These are phyloP conservation scores for Hypoxylon sp. DNA, from an alignment of 2,329 filamentous ascomycete species.

Conservation along the genomic window DNA sequence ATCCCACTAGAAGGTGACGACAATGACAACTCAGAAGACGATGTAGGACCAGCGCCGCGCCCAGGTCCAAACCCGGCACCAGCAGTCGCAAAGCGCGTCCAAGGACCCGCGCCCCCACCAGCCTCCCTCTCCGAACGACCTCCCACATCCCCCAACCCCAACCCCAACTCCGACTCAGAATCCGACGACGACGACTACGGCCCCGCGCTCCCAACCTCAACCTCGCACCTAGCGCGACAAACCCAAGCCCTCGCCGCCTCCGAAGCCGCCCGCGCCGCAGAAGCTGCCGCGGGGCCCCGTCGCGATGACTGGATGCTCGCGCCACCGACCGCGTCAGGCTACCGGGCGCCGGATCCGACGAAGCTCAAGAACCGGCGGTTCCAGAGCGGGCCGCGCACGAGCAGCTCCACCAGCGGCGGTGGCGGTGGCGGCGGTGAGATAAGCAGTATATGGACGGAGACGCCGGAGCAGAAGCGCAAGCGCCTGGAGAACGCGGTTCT, in stretches of 20 bases:
- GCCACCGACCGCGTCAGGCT: slow-evolving; percentile 71
- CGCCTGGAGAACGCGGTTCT: slow-evolving; percentile 86
- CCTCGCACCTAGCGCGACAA: slow-evolving; percentile 50
- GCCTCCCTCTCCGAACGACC: slow-evolving; percentile 59
- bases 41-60: slow-evolving; percentile 43
- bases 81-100: slow-evolving; percentile 52
- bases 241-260: slow-evolving; percentile 51
- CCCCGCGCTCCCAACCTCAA: slow-evolving; percentile 68
- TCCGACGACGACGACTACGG: slow-evolving; percentile 68
- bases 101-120: slow-evolving; percentile 62
- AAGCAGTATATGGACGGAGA: slow-evolving; percentile 89
- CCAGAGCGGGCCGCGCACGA: slow-evolving; percentile 70
- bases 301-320: slow-evolving; percentile 90
- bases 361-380: slow-evolving; percentile 88
- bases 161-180: slow-evolving; percentile 56
- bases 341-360: slow-evolving; percentile 81
- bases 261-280: slow-evolving; percentile 49
- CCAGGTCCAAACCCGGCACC: slow-evolving; percentile 23
- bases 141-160: slow-evolving; percentile 48
- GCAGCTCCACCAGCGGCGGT: slow-evolving; percentile 52
- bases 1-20: slow-evolving; percentile 46
- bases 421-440: slow-evolving; percentile 62
- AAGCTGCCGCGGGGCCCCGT: slow-evolving; percentile 64
- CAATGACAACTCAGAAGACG: slow-evolving; percentile 41
- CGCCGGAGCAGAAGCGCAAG: slow-evolving; percentile 87